Base-by-base conservation (phyloP, 2,329 filamentous ascomycete genomes). In the Sordariomycetes sp. region DNA sequence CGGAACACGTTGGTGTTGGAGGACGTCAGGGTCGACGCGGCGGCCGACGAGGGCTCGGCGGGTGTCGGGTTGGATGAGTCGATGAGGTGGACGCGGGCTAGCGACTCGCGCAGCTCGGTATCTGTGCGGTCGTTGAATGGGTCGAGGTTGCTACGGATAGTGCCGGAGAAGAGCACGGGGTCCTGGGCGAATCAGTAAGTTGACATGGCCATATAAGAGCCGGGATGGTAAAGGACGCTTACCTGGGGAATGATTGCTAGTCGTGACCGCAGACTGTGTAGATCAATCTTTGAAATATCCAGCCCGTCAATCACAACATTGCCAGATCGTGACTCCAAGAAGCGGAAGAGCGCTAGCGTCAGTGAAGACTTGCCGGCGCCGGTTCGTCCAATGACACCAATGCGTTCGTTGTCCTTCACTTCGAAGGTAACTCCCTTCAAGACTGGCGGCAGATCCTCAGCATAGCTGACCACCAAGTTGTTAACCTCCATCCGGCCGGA, bases 151-250 rank as follows among this genome's bases (percentile, higher is more conserved):
- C 70, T 76, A 27, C 84, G 70, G 15, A 92, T 64, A 0, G 83
- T 87, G 16, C 86, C 85, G 1, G 79, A 84, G 58, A 92, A 90
- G 6, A 92, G 67, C 2, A 88, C 82, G 0, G 85, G 84, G 44
- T 90, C 84, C 58, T 87, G 44, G 2, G 9, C 14, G 2, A 32
- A 10, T 23, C 16, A 8, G 4, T 24, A 21, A 8, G 30, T 30
- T n/a, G 30, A 20, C 25, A n/a, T 28, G 15, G n/a, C 17, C 12
- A 17, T 14, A 10, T 15, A 11, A 33, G 16, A 34, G 18, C 11
- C 12, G 19, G 11, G 9, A 11, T 11, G 7, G 5, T 9, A 27
- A 16, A 12, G 11, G 19, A 8, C 5, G 35, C 51, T 40, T 45
- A 61, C 61, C 51, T 69, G 82, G 2, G 85, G 84, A 35, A 92